Base-by-base conservation (phyloP, 805 yeast species). In the Millerago galiae region DNA sequence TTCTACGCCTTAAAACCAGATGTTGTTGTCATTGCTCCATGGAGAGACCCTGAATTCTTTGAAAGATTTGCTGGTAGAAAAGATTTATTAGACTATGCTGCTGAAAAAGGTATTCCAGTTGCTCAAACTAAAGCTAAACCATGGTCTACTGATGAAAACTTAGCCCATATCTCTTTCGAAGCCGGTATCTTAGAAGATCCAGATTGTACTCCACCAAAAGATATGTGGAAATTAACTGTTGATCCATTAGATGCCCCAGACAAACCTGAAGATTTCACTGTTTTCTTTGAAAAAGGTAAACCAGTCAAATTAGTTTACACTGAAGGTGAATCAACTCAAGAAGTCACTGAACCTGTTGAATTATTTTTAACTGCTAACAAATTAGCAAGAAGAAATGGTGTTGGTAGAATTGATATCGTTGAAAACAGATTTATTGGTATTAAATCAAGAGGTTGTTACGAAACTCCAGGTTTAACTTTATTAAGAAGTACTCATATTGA, bases 131-230 rank as follows among this genome's bases (percentile, higher is more conserved):
- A 89, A 69, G 88, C 98, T 52, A 93, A 93, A 75, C 99, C 99
- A 56, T 93, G 99, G 99, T 90, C 98, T 30, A 93, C 99, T 45
- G 99, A 93, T 66, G 99, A 93, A 74, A 93, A 93, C 78, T 73
- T 91, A 80, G 99, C 98, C 37, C 99, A 93, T 70, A 93, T 93
- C 66, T 91, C 98, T 32, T 93, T 86, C 66, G 99, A 93, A 75
- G 99, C 99, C 51, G 99, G 99, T 70, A 93, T 93, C 55, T 79
- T 93, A 61, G 99, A 93, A 72, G 96, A 93, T 71, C 99, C 99
- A 62, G 86, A 93, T 67, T 81, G 91, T 56, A 93, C 99, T 41
- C 99, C 99, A 52, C 99, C 99, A 70, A 91, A 90, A 74, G 99
- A 93, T 67, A 93, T 93, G 99, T 93, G 99, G 99, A 93, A 93